Conservation (phyloP, 345 rosid genomes). For the Sisymbrium irio region DNA sequence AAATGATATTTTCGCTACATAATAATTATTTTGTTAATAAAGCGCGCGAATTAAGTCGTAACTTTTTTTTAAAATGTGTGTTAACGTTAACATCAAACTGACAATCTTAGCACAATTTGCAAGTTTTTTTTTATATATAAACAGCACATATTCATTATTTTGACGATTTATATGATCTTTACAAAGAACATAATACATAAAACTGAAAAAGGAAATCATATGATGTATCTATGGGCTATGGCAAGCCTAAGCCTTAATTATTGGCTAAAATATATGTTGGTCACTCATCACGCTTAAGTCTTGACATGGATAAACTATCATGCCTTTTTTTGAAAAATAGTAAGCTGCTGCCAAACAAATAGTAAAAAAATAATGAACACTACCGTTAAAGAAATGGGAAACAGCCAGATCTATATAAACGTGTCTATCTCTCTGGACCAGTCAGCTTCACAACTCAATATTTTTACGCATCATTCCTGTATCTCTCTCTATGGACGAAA, state of each 20-base stretch:
- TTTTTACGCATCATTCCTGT: neutral
- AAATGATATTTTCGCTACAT: too few relatives aligned
- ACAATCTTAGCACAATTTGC: too few relatives aligned
- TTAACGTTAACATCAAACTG: too few relatives aligned
- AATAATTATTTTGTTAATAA: too few relatives aligned
- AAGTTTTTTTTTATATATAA: too few relatives aligned
- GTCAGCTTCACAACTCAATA: conserved; percentile 19
- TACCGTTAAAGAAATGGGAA: conserved; percentile 5
- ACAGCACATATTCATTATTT: too few relatives aligned
- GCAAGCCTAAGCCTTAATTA: neutral
- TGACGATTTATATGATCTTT: neutral
- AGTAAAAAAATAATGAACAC: neutral
- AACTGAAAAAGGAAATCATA: neutral
- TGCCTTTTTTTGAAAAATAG: too few relatives aligned
- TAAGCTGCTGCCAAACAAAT: conserved; percentile 17
- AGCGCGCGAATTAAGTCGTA: too few relatives aligned
- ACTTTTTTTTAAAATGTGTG: too few relatives aligned
- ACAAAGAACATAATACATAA: neutral
- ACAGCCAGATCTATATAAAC: conserved; percentile 16
- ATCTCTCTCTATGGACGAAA: conserved; percentile 27
- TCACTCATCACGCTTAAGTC: conserved; percentile 12
- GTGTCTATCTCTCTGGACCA: conserved; percentile 12
- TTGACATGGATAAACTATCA: too few relatives aligned
- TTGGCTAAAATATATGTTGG: neutral
- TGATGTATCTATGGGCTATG: neutral